Evolutionary conservation across 1,139 yeast genomes (phyloP).

Genomic region (Suhomyces chickasaworum): DNA sequence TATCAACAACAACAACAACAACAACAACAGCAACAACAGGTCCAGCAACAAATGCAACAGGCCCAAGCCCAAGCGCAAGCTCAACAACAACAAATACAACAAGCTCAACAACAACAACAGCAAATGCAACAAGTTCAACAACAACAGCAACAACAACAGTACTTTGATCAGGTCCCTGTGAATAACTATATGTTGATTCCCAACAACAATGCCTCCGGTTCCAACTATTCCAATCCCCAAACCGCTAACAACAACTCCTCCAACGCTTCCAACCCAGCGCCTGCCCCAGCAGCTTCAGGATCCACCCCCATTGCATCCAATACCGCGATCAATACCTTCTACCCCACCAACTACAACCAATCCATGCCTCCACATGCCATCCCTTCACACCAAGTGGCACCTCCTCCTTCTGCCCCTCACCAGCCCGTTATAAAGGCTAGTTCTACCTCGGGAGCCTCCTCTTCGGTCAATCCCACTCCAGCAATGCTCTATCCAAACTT

Average conservation of each 20-base stretch:
- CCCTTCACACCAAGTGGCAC: conserved; percentile 10
- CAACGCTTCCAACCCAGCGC: conserved; percentile 2
- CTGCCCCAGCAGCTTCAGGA: conserved; percentile 7
- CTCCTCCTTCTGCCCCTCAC: conserved; percentile 5
- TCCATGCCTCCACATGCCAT: conserved; percentile 9
- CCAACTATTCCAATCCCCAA: conserved; percentile 4
- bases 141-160: conserved; percentile 14
- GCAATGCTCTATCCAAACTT: conserved; percentile 20
- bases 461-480: conserved; percentile 1
- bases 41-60: conserved; percentile 14
- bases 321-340: conserved; percentile 11
- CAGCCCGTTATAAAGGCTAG: background rate
- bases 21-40: conserved; percentile 15
- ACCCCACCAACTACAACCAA: conserved; percentile 11
- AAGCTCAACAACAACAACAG: conserved; percentile 13
- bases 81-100: conserved; percentile 12
- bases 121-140: conserved; percentile 11
- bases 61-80: conserved; percentile 10
- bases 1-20: conserved; percentile 15
- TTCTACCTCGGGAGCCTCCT: conserved; percentile 5
- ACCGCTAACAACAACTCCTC: background rate
- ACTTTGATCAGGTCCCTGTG: conserved; percentile 21
- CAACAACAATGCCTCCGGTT: conserved; percentile 8
- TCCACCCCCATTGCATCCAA: conserved; percentile 12
- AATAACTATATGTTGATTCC: conserved; percentile 24